A percentile compares a stretch with the other conserved stretches of the same genome.
phyloP scores from a whole-genome alignment of 2,329 filamentous ascomycete genomes.

The Penicillium frequentans region DNA sequence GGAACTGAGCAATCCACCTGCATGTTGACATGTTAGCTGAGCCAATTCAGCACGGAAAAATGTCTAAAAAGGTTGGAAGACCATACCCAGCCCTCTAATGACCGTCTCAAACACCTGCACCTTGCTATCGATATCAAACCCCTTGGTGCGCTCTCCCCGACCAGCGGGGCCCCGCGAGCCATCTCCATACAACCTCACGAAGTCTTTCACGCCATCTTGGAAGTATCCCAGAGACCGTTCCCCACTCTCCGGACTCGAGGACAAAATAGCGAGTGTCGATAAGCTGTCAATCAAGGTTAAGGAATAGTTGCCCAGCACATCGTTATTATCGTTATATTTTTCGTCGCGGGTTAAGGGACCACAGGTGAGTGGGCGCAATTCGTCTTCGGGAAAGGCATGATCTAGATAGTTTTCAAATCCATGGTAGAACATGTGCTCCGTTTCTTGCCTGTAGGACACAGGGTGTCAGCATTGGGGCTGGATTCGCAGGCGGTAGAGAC shows the following conservation, averaged over 20 bases:
- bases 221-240: slow-evolving; percentile 70
- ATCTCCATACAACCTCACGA: slow-evolving; percentile 85
- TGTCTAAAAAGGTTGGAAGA: background rate
- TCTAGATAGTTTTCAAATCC: slow-evolving; percentile 94
- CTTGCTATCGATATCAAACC: slow-evolving; percentile 95
- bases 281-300: slow-evolving; percentile 93
- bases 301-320: slow-evolving; percentile 95
- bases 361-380: slow-evolving; percentile 85
- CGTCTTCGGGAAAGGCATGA: slow-evolving; percentile 93
- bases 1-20: slow-evolving; percentile 82
- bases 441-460: slow-evolving; percentile 39
- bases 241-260: slow-evolving; percentile 60
- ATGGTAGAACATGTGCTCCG: slow-evolving; percentile 85
- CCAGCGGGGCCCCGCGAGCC: slow-evolving; percentile 69
- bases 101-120: slow-evolving; percentile 99
- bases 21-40: slow-evolving; percentile 4
- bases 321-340: slow-evolving; percentile 82
- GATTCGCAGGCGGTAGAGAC: background rate
- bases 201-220: slow-evolving; percentile 71
- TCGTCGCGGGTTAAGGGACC: slow-evolving; percentile 79
- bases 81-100: slow-evolving; percentile 68
- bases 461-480: background rate
- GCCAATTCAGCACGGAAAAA: background rate
- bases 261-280: slow-evolving; percentile 88
- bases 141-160: slow-evolving; percentile 69